Base-by-base conservation (phyloP, 2,329 filamentous ascomycete species). In the Dactylellina sp. region DNA sequence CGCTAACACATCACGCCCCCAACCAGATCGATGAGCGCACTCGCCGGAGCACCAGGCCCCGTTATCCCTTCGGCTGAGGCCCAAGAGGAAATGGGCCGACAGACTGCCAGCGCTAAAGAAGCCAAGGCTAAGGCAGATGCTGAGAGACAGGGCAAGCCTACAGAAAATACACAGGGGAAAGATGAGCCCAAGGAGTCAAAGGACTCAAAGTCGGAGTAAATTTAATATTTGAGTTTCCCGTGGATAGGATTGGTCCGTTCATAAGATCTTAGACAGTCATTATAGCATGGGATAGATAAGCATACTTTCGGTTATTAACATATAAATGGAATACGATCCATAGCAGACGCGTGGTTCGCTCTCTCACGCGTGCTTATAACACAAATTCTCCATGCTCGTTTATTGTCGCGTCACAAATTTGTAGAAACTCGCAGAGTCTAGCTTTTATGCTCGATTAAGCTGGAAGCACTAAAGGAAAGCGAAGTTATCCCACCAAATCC, bases 1-100 rank as follows among this genome's bases (percentile, higher is more conserved):
- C 3, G 49, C 52, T 56, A 50, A 59, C n/a, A 20, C 11, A 0
- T n/a, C 46, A n/a, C 25, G 44, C 24, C 22, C 16, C 20, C 52
- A 40, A 53, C 39, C 37, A 52, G 60, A 35, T n/a, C 37, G 20
- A 35, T n/a, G 9, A 28, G 65, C 2, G 60, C 62, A 46, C 42
- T 72, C 39, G 18, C 44, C 50, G 53, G 52, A 12, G 49, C 56
- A 5, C 68, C 68, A 18, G 68, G 68, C 14, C 16, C 40, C 39
- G 49, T 64, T 7, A 47, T 72, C 22, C 68, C 68, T 1, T 20
- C 18, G 12, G 53, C 49, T 6, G 35, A 72, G 46, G 52, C 47
- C 14, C 52, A 72, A 28, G 32, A 60, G 14, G 68, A 72, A 24
- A 52, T 72, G 57, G 42, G 35, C 16, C 44, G 46, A 35, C 53